These are phyloP conservation scores for Candida insectorum DNA, from an alignment of 805 yeast genomes.

Conservation along the genomic window DNA sequence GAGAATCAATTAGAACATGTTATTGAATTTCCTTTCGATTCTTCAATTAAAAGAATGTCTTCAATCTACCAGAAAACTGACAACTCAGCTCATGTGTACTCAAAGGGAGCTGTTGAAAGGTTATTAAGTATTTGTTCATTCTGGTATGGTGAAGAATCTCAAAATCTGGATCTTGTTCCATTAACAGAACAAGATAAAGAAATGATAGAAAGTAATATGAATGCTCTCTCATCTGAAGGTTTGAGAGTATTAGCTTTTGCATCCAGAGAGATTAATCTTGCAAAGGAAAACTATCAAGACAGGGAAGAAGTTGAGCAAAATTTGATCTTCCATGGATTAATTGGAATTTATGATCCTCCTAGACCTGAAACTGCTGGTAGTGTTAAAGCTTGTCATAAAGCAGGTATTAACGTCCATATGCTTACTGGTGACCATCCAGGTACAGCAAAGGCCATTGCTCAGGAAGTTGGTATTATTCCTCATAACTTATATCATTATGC, in stretches of 20 bases:
- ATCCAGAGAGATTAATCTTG: conserved; percentile 14
- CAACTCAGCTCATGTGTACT: conserved; percentile 10
- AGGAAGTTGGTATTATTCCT: conserved; percentile 34
- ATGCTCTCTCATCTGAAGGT: conserved; percentile 24
- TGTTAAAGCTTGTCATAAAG: conserved; percentile 28
- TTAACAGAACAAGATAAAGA: conserved; percentile 19
- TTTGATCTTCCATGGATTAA: conserved; percentile 24
- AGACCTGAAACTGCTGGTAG: conserved; percentile 27
- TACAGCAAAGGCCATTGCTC: conserved; percentile 34
- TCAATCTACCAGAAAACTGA: conserved; percentile 16
- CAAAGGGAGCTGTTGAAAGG: conserved; percentile 36
- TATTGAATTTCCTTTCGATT: conserved; percentile 31
- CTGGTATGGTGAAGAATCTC: conserved; percentile 17
- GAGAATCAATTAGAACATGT: conserved; percentile 16
- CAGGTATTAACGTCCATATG: conserved; percentile 35
- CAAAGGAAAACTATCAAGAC: conserved; percentile 11
- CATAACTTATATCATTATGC: conserved; percentile 53
- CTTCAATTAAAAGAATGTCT: conserved; percentile 31
- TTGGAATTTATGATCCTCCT: conserved; percentile 37
- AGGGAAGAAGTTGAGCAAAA: conserved; percentile 21
- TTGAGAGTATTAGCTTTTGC: conserved; percentile 33
- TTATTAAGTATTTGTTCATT: conserved; percentile 20
- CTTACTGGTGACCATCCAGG: conserved; percentile 34
- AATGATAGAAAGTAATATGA: conserved; percentile 24
- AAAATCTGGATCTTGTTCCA: conserved; percentile 9